Percentiles rank a stretch among this genome's conserved stretches.
These are phyloP conservation scores for Polytolypa hystricis DNA, from an alignment of 2,329 filamentous ascomycete genomes.

Conservation along the genomic window DNA sequence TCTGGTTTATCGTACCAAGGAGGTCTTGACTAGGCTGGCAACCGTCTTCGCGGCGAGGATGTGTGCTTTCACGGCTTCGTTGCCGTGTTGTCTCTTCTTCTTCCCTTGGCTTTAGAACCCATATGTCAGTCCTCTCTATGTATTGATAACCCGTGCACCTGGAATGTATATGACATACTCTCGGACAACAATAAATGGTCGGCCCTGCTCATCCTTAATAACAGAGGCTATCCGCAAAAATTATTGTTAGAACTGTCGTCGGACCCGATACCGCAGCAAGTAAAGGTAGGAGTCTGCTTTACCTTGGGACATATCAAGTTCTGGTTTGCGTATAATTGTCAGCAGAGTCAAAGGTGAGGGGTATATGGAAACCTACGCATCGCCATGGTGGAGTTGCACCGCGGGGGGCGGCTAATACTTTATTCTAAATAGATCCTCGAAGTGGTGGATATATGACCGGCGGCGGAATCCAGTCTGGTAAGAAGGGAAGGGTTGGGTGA, in stretches of 20 bases:
- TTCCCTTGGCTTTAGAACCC: constrained; percentile 63
- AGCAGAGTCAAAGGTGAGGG: constrained; percentile 24
- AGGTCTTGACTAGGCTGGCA: constrained; percentile 94
- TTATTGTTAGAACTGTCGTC: constrained; percentile 8
- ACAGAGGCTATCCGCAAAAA: constrained; percentile 49
- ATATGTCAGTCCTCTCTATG: constrained; percentile 4
- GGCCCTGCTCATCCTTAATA: constrained; percentile 93
- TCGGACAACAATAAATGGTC: constrained; percentile 95
- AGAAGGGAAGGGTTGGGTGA: too few relatives aligned
- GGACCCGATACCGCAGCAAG: background rate
- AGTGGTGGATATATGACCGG: too few relatives aligned
- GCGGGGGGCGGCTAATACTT: constrained; percentile 14
- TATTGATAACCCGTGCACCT: constrained; percentile 1
- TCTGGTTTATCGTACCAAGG: constrained; percentile 47
- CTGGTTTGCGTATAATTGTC: constrained; percentile 22
- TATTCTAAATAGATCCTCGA: too few relatives aligned
- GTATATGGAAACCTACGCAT: constrained; percentile 34
- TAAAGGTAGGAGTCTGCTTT: too few relatives aligned
- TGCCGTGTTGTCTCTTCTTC: constrained; percentile 95
- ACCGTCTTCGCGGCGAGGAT: constrained; percentile 94
- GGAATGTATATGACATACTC: constrained; percentile 53
- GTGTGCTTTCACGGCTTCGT: constrained; percentile 95
- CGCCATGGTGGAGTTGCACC: constrained; percentile 34
- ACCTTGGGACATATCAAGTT: constrained; percentile 41
- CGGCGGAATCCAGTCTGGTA: too few relatives aligned